These are phyloP conservation scores for Linnemannia hyalina DNA, from an alignment of 192 early-diverging fungal genomes.

Conservation along the genomic window DNA sequence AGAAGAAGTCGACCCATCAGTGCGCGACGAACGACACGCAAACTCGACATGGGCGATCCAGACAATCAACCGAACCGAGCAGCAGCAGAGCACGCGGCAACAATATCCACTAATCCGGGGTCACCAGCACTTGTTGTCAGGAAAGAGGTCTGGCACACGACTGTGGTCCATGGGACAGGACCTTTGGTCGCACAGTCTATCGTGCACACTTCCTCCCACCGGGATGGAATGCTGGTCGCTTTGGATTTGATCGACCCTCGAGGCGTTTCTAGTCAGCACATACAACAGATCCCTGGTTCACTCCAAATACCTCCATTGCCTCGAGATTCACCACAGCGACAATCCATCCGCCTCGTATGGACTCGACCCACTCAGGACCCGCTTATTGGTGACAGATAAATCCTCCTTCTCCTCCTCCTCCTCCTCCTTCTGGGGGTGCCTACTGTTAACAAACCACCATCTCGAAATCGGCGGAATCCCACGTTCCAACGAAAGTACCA, in stretches of 20 bases:
- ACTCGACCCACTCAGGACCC: neutral
- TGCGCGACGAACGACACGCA: neutral
- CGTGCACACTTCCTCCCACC: neutral
- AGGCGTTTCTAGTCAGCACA: neutral
- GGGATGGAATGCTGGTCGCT: neutral
- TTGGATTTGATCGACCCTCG: neutral
- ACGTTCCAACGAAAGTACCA: neutral
- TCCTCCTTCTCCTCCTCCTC: too few species aligned
- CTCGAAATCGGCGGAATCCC: neutral
- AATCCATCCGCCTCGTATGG: neutral
- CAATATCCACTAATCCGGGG: too few species aligned
- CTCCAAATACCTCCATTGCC: neutral
- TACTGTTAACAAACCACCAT: neutral
- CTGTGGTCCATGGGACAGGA: neutral
- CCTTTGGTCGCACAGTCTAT: neutral
- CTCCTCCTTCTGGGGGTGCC: neutral
- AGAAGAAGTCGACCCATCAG: neutral
- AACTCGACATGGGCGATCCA: neutral
- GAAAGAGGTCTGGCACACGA: neutral
- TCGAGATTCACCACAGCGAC: neutral
- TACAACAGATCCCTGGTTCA: neutral
- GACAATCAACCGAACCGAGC: neutral
- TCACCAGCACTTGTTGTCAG: neutral
- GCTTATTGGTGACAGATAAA: neutral
- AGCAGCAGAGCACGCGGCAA: neutral